phyloP scores from a whole-genome alignment of 1,139 yeast genomes.

The Geotrichum histeridarum region DNA sequence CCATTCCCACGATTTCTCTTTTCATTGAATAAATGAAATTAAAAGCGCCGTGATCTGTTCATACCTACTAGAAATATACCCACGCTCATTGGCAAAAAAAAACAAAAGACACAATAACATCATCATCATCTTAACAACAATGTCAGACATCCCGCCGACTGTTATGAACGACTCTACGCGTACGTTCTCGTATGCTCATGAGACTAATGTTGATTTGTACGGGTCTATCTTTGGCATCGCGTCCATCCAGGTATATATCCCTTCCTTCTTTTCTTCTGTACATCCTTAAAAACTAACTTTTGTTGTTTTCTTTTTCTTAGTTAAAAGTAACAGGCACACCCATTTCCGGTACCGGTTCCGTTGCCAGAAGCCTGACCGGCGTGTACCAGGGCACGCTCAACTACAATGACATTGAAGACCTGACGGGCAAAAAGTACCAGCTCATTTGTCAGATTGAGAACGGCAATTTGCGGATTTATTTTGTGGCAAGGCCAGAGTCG shows the following conservation, averaged over 20 bases:
- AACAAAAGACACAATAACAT: too few species aligned
- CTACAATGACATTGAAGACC: slow-evolving; percentile 28
- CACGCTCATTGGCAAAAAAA: too few species aligned
- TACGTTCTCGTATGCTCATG: slow-evolving; percentile 57
- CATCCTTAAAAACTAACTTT: background rate
- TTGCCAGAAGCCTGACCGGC: slow-evolving; percentile 27
- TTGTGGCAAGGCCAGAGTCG: slow-evolving; percentile 16
- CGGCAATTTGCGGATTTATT: slow-evolving; percentile 19
- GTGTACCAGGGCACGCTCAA: slow-evolving; percentile 27
- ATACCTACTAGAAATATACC: too few species aligned
- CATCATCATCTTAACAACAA: slow-evolving; percentile 22
- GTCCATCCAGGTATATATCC: slow-evolving; percentile 12
- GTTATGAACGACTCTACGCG: slow-evolving; percentile 3
- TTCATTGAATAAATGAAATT: too few species aligned
- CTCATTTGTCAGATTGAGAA: slow-evolving; percentile 19
- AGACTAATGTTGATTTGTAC: slow-evolving; percentile 59
- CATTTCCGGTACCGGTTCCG: slow-evolving; percentile 31
- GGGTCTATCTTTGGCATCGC: slow-evolving; percentile 66
- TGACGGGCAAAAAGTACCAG: slow-evolving; percentile 27
- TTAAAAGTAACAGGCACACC: slow-evolving; percentile 26
- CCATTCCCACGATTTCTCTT: too few species aligned
- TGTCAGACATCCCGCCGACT: background rate
- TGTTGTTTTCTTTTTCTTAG: background rate
- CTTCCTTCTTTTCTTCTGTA: background rate
- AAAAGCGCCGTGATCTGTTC: too few species aligned